phyloP scores from a whole-genome alignment of 2,329 filamentous ascomycete species.

The Xylariomycetidae sp. region DNA sequence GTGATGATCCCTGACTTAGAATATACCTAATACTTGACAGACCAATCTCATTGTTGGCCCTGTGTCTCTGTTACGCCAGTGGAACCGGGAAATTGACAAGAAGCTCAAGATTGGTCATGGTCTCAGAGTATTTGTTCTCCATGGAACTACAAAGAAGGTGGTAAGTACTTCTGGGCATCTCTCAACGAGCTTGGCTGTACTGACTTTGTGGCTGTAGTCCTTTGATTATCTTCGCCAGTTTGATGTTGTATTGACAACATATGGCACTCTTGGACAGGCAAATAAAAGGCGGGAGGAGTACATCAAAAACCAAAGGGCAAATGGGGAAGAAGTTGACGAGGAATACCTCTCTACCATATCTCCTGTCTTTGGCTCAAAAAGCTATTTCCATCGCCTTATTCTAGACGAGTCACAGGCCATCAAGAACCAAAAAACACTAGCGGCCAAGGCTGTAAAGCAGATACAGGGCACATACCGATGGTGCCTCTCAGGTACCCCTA shows the following conservation, averaged over 20 bases:
- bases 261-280: constrained; percentile 65
- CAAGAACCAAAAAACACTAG: constrained; percentile 66
- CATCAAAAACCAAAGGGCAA: constrained; percentile 41
- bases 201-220: too few relatives aligned
- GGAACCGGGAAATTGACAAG: constrained; percentile 72
- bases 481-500: constrained; percentile 77
- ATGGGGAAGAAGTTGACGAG: constrained; percentile 31
- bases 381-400: constrained; percentile 64
- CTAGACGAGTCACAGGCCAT: constrained; percentile 78
- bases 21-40: constrained; percentile 1
- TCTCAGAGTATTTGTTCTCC: constrained; percentile 64
- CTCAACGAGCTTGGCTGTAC: too few relatives aligned
- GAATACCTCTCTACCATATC: constrained; percentile 36
- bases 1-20: too few relatives aligned
- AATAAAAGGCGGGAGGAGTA: constrained; percentile 57
- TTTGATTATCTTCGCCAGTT: neutral
- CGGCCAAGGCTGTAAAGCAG: constrained; percentile 53
- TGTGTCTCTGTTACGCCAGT: constrained; percentile 75
- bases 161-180: too few relatives aligned
- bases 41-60: constrained; percentile 82
- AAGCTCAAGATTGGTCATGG: constrained; percentile 59
- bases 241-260: constrained; percentile 75
- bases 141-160: constrained; percentile 36
- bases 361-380: constrained; percentile 56
- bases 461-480: constrained; percentile 61